Conservation (phyloP, 805 yeast species). For the Yamadazyma insecticola region DNA sequence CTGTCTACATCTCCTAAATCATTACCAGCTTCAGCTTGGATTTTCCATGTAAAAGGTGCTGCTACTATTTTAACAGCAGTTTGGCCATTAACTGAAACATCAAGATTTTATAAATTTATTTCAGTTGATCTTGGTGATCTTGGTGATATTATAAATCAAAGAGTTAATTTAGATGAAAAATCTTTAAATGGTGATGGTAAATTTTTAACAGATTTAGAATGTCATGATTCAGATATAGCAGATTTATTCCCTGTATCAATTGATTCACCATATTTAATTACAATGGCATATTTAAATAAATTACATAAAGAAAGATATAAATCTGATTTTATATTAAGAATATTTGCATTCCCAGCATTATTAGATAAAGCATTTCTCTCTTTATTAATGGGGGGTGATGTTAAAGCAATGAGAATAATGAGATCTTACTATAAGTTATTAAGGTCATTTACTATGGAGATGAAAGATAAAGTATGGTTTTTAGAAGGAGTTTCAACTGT, state of each 20-base stretch:
- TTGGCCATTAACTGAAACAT: slow-evolving; percentile 68
- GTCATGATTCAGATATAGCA: slow-evolving; percentile 81
- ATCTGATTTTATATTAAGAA: slow-evolving; percentile 79
- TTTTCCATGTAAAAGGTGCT: slow-evolving; percentile 94
- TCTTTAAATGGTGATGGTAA: slow-evolving; percentile 15
- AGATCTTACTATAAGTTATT: slow-evolving; percentile 79
- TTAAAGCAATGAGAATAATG: slow-evolving; percentile 87
- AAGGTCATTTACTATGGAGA: slow-evolving; percentile 76
- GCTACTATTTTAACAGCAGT: slow-evolving; percentile 94
- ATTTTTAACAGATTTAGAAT: slow-evolving; percentile 56
- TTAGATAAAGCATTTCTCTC: slow-evolving; percentile 77
- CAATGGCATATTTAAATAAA: slow-evolving; percentile 81
- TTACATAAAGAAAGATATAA: slow-evolving; percentile 76
- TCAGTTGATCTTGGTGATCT: slow-evolving; percentile 89
- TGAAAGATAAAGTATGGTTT: slow-evolving; percentile 91
- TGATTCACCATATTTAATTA: slow-evolving; percentile 81
- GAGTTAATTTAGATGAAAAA: slow-evolving; percentile 23
- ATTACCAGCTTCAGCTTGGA: slow-evolving; percentile 92
- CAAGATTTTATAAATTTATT: slow-evolving; percentile 40
- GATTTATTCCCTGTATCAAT: slow-evolving; percentile 84
- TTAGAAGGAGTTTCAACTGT: slow-evolving; percentile 87
- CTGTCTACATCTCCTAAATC: slow-evolving; percentile 48
- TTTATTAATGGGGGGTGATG: slow-evolving; percentile 76
- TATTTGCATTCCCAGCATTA: slow-evolving; percentile 91
- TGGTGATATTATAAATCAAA: slow-evolving; percentile 59